phyloP scores from a whole-genome alignment of 1,284 basidiomycete species.

The Volvariella volvacea region DNA sequence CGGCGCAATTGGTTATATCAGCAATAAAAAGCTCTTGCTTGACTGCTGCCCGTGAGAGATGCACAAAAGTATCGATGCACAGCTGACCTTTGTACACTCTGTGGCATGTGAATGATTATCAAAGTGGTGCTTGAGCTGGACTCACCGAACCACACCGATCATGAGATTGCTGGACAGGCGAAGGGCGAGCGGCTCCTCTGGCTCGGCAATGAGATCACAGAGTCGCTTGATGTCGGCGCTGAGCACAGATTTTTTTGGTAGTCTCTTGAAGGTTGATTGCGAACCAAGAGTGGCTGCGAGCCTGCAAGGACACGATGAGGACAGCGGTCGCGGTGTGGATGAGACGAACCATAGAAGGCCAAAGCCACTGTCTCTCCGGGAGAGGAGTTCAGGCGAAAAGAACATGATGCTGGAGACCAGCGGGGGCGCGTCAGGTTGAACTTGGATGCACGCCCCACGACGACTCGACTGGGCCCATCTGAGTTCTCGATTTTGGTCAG shows the following conservation, averaged over 20 bases:
- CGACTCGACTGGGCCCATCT: no score
- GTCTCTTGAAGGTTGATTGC: slow-evolving; percentile 75
- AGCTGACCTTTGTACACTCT: slow-evolving; percentile 67
- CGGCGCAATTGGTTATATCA: slow-evolving; percentile 74
- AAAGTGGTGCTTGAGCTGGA: not conserved
- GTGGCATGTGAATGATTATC: not conserved
- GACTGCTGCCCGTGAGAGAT: slow-evolving; percentile 32
- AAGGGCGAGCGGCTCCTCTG: slow-evolving; percentile 79
- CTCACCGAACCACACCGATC: slow-evolving; percentile 80
- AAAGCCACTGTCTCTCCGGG: slow-evolving; percentile 72
- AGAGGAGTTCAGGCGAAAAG: slow-evolving; percentile 66
- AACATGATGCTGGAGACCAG: slow-evolving; percentile 44
- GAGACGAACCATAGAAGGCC: slow-evolving; percentile 66
- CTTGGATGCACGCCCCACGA: not conserved
- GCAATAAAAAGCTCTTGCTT: slow-evolving; percentile 77
- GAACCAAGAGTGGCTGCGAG: slow-evolving; percentile 84
- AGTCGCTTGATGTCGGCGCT: slow-evolving; percentile 75
- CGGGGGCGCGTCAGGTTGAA: not conserved
- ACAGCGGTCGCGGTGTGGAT: not conserved
- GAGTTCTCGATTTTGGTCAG: not conserved
- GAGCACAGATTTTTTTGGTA: slow-evolving; percentile 74
- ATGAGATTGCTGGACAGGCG: slow-evolving; percentile 81
- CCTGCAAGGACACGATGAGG: slow-evolving; percentile 35
- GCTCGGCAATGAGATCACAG: slow-evolving; percentile 74
- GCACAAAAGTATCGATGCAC: slow-evolving; percentile 1